Evolutionary conservation across 78 protist genomes (phyloP).

Genomic region (Dictyostelium capitatum): DNA sequence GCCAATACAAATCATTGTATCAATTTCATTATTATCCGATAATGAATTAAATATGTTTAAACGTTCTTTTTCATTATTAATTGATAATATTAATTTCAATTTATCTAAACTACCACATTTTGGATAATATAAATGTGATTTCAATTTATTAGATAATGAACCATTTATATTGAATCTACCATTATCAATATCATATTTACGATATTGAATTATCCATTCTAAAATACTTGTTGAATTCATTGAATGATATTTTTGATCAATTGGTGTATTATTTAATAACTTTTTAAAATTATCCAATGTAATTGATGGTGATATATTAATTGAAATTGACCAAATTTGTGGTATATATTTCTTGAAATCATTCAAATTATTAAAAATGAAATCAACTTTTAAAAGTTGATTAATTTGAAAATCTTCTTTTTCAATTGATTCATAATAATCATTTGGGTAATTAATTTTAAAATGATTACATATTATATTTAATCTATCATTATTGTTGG

Average conservation of each 20-base stretch:
- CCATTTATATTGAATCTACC: not conserved
- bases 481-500: too few species aligned
- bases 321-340: not conserved
- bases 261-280: not conserved
- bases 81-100: not conserved
- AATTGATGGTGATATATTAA: too few species aligned
- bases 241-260: not conserved
- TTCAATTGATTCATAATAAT: not conserved
- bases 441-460: not conserved
- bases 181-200: too few species aligned
- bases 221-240: not conserved
- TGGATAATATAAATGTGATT: not conserved
- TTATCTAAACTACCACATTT: not conserved
- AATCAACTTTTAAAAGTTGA: not conserved
- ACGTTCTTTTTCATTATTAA: not conserved
- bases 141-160: not conserved
- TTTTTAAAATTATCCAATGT: not conserved
- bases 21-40: not conserved
- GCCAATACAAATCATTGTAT: not conserved
- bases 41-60: not conserved
- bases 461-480: not conserved
- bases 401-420: not conserved
- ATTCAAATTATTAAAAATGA: not conserved
- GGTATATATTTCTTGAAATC: not conserved
- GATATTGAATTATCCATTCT: too few species aligned